These are phyloP conservation scores for Tricholoma bakamatsutake DNA, from an alignment of 768 basidiomycete genomes.

Conservation along the genomic window DNA sequence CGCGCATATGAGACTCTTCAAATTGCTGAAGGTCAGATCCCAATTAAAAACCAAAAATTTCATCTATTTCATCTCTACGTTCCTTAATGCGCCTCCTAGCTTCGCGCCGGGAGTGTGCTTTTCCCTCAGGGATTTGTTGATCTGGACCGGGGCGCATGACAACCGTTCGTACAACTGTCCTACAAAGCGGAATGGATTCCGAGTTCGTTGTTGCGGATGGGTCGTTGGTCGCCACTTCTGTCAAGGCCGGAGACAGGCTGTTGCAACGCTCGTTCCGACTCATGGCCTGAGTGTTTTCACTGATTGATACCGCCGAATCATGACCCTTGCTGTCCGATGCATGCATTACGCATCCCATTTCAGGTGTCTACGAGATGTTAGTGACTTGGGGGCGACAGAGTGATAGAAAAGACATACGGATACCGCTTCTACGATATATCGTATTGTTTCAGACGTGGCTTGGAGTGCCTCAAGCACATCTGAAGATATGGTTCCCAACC, in stretches of 20 bases:
- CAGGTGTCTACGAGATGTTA: not conserved
- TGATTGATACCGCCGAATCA: not conserved
- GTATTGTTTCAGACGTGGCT: conserved; percentile 19
- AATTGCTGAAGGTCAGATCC: not conserved
- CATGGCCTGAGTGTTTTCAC: not conserved
- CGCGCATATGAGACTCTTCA: not conserved
- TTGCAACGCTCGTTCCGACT: not conserved
- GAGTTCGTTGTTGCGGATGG: not conserved
- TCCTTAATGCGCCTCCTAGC: conserved; percentile 32
- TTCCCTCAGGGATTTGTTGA: not conserved
- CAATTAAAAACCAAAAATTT: conserved; percentile 48
- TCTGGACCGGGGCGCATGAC: not conserved
- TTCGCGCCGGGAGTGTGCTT: not conserved
- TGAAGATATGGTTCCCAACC: conserved; percentile 40
- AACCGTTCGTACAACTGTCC: not conserved
- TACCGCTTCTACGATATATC: conserved; percentile 21
- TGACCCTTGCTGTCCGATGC: not conserved
- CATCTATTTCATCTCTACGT: conserved; percentile 54
- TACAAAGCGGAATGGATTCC: not conserved
- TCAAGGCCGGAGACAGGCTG: not conserved
- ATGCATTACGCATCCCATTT: not conserved
- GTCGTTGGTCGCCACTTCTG: not conserved
- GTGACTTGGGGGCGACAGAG: not conserved
- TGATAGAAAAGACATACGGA: conserved; percentile 22
- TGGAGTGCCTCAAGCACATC: conserved; percentile 38